phyloP scores from a whole-genome alignment of 2,329 filamentous ascomycete species.

The Penicillium sp. region DNA sequence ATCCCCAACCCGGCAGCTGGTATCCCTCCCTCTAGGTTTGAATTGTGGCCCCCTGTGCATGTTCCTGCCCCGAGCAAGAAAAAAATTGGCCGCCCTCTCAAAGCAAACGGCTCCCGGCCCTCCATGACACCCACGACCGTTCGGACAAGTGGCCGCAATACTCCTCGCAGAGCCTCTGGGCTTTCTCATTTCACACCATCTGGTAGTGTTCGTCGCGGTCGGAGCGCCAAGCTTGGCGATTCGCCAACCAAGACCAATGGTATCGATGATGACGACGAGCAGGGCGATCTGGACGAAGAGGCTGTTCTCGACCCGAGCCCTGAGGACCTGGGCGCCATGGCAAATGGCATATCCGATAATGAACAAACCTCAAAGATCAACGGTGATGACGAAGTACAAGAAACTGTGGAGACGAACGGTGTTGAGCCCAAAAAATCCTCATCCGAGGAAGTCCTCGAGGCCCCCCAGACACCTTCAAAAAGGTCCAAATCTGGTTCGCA shows the following conservation, averaged over 20 bases:
- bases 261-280: constrained; percentile 16
- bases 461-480: constrained; percentile 15
- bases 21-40: constrained; percentile 44
- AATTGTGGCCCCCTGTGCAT: constrained; percentile 44
- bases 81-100: constrained; percentile 38
- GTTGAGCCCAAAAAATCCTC: constrained; percentile 7
- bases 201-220: constrained; percentile 33
- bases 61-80: constrained; percentile 32
- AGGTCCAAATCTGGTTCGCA: constrained; percentile 12
- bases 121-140: constrained; percentile 33
- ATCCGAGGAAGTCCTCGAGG: not conserved
- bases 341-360: constrained; percentile 7
- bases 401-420: constrained; percentile 13
- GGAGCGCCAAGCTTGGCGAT: constrained; percentile 34
- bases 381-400: constrained; percentile 6
- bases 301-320: constrained; percentile 12
- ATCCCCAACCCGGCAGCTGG: constrained; percentile 31
- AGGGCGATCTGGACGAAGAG: constrained; percentile 10
- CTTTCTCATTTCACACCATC: constrained; percentile 32
- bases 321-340: constrained; percentile 6
- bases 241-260: constrained; percentile 30
- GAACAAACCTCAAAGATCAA: constrained; percentile 6
- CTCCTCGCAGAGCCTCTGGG: constrained; percentile 34
- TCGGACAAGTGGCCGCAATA: constrained; percentile 37
- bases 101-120: constrained; percentile 20